Evolutionary conservation across 306 rosid species (phyloP), one percentile per base, ranked within the genome.

Genomic region (Comarum palustre): DNA sequence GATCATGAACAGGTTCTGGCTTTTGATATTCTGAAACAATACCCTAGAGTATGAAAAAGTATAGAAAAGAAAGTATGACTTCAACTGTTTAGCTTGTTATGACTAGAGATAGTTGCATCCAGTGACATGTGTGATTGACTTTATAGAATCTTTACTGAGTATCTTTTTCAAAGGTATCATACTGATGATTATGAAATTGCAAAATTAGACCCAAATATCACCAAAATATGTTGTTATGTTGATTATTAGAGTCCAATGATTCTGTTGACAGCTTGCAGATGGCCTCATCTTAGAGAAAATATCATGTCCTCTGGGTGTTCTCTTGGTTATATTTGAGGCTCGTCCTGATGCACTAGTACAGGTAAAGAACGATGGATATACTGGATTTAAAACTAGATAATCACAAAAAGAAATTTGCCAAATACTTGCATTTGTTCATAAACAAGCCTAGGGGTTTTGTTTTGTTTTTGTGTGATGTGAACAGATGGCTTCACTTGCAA

Each of bases 271-370:
- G 98, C 81, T 94, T 75, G 90, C 95, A 74, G 98, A 91, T 76
- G 97, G 96, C 78, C 86, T 94, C 67, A 66, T 91, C 79, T 84
- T 94, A 69, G 98, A 94, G 84, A 94, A 91, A 90, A 89, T 91
- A 42, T 89, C 98, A 60, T 85, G 96, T 79, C 96, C 98, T 43
- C 70, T 94, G 77, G 98, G 98, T 34, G 97, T 94, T 77, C 95
- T 94, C 69, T 81, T 94, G 83, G 87, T 94, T 75, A 83, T 94
- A 73, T 94, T 94, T 52, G 98, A 94, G 86, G 88, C 97, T 86
- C 98, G 97, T 78, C 98, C 98, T 17, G 97, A 94, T 72, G 98
- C 97, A 11, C 77, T 94, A 43, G 96, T 89, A 74, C 97, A 94
- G 99, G 99, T 94, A 34, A 76, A 70, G 14, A 70, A 42, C 5